Base-by-base conservation (phyloP, 2,329 filamentous ascomycete species). In the Colletotrichum eleusines region DNA sequence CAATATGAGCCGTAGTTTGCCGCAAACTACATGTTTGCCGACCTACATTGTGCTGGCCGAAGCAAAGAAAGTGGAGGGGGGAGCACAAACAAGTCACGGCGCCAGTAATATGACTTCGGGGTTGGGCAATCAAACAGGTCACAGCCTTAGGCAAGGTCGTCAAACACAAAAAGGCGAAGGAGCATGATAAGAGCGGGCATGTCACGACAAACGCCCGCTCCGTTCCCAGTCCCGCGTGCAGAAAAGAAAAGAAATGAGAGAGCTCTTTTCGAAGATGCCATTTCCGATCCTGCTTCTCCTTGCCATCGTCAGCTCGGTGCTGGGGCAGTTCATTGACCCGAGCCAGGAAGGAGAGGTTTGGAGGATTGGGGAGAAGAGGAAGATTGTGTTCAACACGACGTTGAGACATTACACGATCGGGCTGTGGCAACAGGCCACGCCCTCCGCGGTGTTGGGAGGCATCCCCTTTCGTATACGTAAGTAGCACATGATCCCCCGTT, bases 381-480 rank as follows among this genome's bases (percentile, higher is more conserved):
- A 67, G 4, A 72, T 78, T 57, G 66, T 71, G 23, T 77, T 73
- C 57, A 75, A 74, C 16, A 77, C 75, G 1, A 70, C 57, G 3
- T 73, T 74, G 48, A 66, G 50, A 8, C 71, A 73, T 31, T 78
- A 77, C 70, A 72, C 72, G 16, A 75, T 78, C 63, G 73, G 72
- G 7, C 23, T 78, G 5, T 78, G 74, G 73, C 77, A 78, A 18
- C 66, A 77, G 44, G 62, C 46, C 20, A 28, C 53, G 2, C 46
- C 50, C 1, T 53, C 71, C 0, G 76, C 74, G 16, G 60, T n/a
- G 0, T 16, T 66, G 5, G 74, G 75, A 1, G 66, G 71, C 8
- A 50, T 74, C 3, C 46, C 63, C 1, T 44, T 59, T 23, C 20
- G 38, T 28, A 44, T n/a, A 7, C 40, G 74, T 74, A 58, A 62